Evolutionary conservation across 495 filamentous ascomycete species (phyloP), one percentile per base, ranked within the genome.

Genomic region (Physcia stellaris): DNA sequence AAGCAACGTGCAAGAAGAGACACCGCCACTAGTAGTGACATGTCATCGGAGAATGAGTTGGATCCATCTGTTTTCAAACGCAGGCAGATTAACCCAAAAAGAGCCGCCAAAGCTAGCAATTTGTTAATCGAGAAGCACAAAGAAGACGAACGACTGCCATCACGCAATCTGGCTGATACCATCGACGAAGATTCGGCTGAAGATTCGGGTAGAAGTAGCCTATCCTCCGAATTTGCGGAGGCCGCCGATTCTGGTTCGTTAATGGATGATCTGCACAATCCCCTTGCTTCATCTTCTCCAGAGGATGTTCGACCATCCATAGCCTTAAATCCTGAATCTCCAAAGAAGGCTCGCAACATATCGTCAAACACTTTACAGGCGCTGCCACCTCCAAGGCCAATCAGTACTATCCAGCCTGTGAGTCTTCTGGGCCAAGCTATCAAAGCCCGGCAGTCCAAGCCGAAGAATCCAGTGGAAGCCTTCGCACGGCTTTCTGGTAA

Each of bases 371-470:
- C 71, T 44, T 54, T 81, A 52, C 62, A 83, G 57, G 83, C 79
- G n/a, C 68, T 96, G 12, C 90, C 90, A 17, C 85, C 90, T 1
- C 79, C 86, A n/a, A 70, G 87, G 12, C 92, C 92, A 6, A 76
- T 96, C 43, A 94, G 86, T 54, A 79, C 78, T 48, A 48, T 85
- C 3, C 77, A 84, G 39, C 85, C 88, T 1, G 71, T 80, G 34
- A 92, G 85, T 59, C 57, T 87, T 37, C 53, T 85, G 11, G 73
- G 75, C 1, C 63, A 67, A 50, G 72, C 75, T 19, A 66, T 98
- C 13, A 86, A 82, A 40, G 82, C 81, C 9, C 82, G 83, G 50
- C 75, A 80, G 46, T 71, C 74, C 9, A 87, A 85, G 42, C 82
- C 84, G 3, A 75, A 71, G 7, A 82, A 84, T 46, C 86, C 86